These are phyloP conservation scores for Aureobasidium sp. DNA, from an alignment of 2,329 filamentous ascomycete genomes.

Conservation along the genomic window DNA sequence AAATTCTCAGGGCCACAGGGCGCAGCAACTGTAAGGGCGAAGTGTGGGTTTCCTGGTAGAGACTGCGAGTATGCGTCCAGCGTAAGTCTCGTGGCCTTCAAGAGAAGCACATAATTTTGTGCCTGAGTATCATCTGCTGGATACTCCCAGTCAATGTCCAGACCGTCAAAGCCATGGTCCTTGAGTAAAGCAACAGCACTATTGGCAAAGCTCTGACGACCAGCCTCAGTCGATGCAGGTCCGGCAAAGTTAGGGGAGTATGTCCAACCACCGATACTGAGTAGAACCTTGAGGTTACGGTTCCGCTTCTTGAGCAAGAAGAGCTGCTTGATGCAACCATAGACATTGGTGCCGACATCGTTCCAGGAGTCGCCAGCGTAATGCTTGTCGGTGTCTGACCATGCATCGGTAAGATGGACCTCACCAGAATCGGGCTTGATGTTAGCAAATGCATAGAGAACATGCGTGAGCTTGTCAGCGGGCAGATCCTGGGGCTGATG, in stretches of 20 bases:
- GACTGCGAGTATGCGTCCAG: constrained; percentile 35
- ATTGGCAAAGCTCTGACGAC: constrained; percentile 59
- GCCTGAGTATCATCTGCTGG: constrained; percentile 36
- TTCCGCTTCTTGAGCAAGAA: constrained; percentile 69
- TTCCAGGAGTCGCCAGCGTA: constrained; percentile 61
- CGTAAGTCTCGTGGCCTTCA: constrained; percentile 32
- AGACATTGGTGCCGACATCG: constrained; percentile 61
- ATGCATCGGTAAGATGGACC: constrained; percentile 64
- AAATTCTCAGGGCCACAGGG: constrained; percentile 39
- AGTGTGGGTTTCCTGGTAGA: constrained; percentile 31
- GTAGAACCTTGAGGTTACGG: constrained; percentile 68
- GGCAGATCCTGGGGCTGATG: constrained; percentile 81
- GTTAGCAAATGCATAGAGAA: constrained; percentile 90
- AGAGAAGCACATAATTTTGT: constrained; percentile 32
- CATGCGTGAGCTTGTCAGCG: constrained; percentile 72
- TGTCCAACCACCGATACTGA: constrained; percentile 79
- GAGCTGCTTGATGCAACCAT: constrained; percentile 72
- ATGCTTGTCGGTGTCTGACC: constrained; percentile 61
- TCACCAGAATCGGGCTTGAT: constrained; percentile 71
- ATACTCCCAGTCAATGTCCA: constrained; percentile 45
- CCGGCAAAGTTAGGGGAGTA: constrained; percentile 70
- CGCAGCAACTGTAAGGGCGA: constrained; percentile 39
- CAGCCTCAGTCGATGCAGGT: constrained; percentile 56
- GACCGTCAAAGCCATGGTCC: constrained; percentile 62
- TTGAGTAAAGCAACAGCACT: constrained; percentile 69